These are phyloP conservation scores for Panicum hallii DNA, from an alignment of 202 grass and related monocot species.

Conservation along the genomic window DNA sequence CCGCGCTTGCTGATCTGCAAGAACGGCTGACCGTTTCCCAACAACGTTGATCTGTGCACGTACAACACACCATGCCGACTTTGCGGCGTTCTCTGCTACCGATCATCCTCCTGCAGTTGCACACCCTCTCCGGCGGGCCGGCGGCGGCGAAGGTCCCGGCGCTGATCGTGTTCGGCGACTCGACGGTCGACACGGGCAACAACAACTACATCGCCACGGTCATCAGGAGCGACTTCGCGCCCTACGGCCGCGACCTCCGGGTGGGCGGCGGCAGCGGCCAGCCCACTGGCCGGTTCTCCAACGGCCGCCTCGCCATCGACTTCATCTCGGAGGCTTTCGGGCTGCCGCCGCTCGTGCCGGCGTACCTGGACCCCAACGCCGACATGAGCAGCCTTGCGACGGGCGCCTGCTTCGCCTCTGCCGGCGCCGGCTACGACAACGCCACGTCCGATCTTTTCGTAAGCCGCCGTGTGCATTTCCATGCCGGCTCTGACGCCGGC, in stretches of 20 bases:
- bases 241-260: constrained; percentile 59
- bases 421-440: constrained; percentile 78
- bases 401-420: constrained; percentile 78
- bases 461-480: constrained; percentile 10
- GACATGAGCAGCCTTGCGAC: constrained; percentile 50
- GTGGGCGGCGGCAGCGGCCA: not conserved
- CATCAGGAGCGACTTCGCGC: constrained; percentile 66
- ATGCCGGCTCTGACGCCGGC: not conserved
- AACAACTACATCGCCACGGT: constrained; percentile 75
- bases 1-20: not conserved
- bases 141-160: constrained; percentile 54
- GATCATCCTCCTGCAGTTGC: constrained; percentile 20
- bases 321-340: constrained; percentile 75
- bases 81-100: not conserved
- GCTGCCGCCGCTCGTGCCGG: constrained; percentile 51
- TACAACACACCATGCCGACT: not conserved
- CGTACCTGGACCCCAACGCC: constrained; percentile 60
- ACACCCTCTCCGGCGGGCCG: constrained; percentile 11
- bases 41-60: not conserved
- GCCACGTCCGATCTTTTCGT: constrained; percentile 70
- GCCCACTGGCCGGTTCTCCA: constrained; percentile 73
- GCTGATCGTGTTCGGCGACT: constrained; percentile 82
- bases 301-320: constrained; percentile 73
- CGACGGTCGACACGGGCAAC: constrained; percentile 74
- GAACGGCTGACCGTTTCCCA: not conserved